A percentile compares a stretch with the other conserved stretches of the same genome.
Evolutionary conservation across 73 alveolate species (phyloP).

Genomic region (Blepharisma japonicum): DNA sequence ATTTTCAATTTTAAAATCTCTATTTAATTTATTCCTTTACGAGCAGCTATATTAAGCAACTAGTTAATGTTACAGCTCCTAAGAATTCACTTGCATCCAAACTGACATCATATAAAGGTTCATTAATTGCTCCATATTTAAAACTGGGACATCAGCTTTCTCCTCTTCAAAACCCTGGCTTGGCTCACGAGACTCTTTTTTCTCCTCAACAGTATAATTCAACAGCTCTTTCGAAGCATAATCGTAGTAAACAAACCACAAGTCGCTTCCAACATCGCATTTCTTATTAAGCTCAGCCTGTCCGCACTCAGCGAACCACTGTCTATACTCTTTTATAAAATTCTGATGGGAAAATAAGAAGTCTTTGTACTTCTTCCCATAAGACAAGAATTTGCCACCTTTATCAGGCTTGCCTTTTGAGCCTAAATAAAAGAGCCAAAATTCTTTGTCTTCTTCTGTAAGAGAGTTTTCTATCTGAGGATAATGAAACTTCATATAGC

Average conservation of each 20-base stretch:
- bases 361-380: slow-evolving; percentile 6
- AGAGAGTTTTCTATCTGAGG: not conserved
- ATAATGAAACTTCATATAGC: slow-evolving; percentile 1
- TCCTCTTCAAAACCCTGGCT: too few species aligned
- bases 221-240: slow-evolving; percentile 25
- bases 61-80: too few species aligned
- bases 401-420: slow-evolving; percentile 21
- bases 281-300: not conserved
- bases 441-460: slow-evolving; percentile 11
- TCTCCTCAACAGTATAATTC: not conserved
- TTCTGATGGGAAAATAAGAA: not conserved
- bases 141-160: too few species aligned
- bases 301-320: slow-evolving; percentile 23
- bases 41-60: too few species aligned
- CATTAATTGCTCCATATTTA: too few species aligned
- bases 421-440: slow-evolving; percentile 11
- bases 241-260: slow-evolving; percentile 19
- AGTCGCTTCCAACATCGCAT: slow-evolving; percentile 3
- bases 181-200: too few species aligned
- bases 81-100: too few species aligned
- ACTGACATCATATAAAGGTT: too few species aligned
- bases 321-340: not conserved
- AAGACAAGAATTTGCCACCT: not conserved
- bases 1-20: too few species aligned
- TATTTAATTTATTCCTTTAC: too few species aligned